phyloP scores from a whole-genome alignment of 805 yeast genomes.

The Kazachstania viticola region DNA sequence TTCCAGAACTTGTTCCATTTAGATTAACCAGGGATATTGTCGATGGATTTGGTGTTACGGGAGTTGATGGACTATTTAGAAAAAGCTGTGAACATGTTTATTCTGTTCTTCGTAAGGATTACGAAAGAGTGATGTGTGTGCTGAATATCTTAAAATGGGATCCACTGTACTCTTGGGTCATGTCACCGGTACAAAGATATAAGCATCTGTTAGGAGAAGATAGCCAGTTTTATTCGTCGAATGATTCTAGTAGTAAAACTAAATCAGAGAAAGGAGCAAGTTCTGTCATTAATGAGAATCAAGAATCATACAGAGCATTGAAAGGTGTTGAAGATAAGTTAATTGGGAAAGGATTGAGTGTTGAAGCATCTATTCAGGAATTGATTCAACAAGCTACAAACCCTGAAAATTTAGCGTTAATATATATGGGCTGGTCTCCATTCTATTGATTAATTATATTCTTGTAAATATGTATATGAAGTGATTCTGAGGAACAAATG shows the following conservation, averaged over 20 bases:
- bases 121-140: conserved; percentile 64
- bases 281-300: conserved; percentile 22
- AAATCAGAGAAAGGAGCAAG: neutral
- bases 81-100: conserved; percentile 65
- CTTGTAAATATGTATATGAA: too few relatives aligned
- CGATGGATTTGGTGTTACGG: conserved; percentile 89
- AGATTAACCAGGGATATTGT: conserved; percentile 80
- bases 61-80: conserved; percentile 65
- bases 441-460: conserved; percentile 35
- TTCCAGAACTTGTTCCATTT: conserved; percentile 93
- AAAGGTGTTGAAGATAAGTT: conserved; percentile 62
- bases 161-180: conserved; percentile 85
- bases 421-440: conserved; percentile 82
- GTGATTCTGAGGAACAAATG: too few relatives aligned
- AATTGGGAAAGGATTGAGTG: conserved; percentile 52
- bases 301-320: conserved; percentile 75
- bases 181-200: conserved; percentile 60
- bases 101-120: conserved; percentile 50
- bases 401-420: conserved; percentile 52
- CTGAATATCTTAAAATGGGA: conserved; percentile 83
- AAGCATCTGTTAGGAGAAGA: conserved; percentile 25
- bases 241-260: neutral
- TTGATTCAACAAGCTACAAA: conserved; percentile 68
- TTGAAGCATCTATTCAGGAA: conserved; percentile 77
- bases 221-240: conserved; percentile 4